phyloP scores from a whole-genome alignment of 2,329 filamentous ascomycete genomes.

The Corynespora cassiicola region DNA sequence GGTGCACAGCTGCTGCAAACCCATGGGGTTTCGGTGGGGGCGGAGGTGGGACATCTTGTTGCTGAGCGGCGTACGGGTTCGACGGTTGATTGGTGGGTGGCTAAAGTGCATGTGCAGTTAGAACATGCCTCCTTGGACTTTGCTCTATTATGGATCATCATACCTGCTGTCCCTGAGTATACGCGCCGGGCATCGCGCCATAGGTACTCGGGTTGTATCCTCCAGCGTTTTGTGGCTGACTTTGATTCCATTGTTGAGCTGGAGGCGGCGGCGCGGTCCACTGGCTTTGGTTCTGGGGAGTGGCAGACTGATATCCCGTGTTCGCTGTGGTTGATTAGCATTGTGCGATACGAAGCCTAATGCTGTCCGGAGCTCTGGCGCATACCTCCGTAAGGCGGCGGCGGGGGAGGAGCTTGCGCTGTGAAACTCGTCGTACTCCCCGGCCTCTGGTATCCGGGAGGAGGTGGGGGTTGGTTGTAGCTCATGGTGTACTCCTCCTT shows the following conservation, averaged over 20 bases:
- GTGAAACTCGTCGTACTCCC: slow-evolving; percentile 37
- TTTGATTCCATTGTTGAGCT: slow-evolving; percentile 31
- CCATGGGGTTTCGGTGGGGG: slow-evolving; percentile 44
- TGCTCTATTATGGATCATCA: background rate
- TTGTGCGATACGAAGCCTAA: too few species aligned
- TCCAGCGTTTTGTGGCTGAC: slow-evolving; percentile 27
- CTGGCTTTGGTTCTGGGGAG: slow-evolving; percentile 34
- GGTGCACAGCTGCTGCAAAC: slow-evolving; percentile 34
- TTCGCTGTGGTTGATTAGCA: too few species aligned
- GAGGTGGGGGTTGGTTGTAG: slow-evolving; percentile 26
- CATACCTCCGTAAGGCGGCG: slow-evolving; percentile 38
- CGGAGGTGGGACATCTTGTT: slow-evolving; percentile 39
- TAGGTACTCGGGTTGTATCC: slow-evolving; percentile 43
- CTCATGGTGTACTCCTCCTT: too few species aligned
- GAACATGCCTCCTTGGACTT: slow-evolving; percentile 1
- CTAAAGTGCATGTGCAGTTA: slow-evolving; percentile 8
- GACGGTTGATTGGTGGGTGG: slow-evolving; percentile 14
- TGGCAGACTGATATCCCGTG: slow-evolving; percentile 30
- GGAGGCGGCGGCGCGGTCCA: slow-evolving; percentile 33
- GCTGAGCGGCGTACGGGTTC: slow-evolving; percentile 28
- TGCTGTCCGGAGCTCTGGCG: too few species aligned
- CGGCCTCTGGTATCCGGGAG: slow-evolving; percentile 35
- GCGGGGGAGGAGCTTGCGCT: slow-evolving; percentile 22
- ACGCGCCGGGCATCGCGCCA: slow-evolving; percentile 37
- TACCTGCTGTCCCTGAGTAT: slow-evolving; percentile 26